Conservation (phyloP, 495 filamentous ascomycete species). For the Cercophora sp. region DNA sequence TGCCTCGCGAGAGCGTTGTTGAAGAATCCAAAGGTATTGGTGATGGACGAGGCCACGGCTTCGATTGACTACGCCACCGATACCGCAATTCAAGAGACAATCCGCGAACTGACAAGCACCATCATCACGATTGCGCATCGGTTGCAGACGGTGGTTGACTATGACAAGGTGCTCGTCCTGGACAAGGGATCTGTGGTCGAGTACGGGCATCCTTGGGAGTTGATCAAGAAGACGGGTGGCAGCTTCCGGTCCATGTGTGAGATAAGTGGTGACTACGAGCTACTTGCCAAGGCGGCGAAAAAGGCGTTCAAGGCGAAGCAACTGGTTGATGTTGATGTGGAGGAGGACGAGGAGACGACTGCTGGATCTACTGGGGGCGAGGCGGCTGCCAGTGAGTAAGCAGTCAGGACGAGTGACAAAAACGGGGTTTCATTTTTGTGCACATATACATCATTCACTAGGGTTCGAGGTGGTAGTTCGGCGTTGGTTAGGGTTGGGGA, state of each 20-base stretch:
- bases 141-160: conserved; percentile 93
- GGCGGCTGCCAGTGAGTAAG: not conserved
- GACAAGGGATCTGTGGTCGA: conserved; percentile 87
- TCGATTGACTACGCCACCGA: conserved; percentile 98
- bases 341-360: conserved; percentile 18
- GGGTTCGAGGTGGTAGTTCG: too few relatives aligned
- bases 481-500: too few relatives aligned
- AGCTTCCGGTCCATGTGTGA: conserved; percentile 91
- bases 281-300: conserved; percentile 68
- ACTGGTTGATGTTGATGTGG: conserved; percentile 37
- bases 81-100: conserved; percentile 90
- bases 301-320: conserved; percentile 48
- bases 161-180: conserved; percentile 96
- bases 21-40: conserved; percentile 82
- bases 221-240: conserved; percentile 64
- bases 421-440: not conserved
- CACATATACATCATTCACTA: too few relatives aligned
- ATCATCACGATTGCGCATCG: conserved; percentile 99
- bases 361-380: not conserved
- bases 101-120: conserved; percentile 85
- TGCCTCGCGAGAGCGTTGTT: conserved; percentile 93
- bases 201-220: conserved; percentile 78
- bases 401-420: not conserved
- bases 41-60: conserved; percentile 99
- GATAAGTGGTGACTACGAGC: conserved; percentile 82